A percentile compares a stretch with the other conserved stretches of the same genome.
Conservation (phyloP, 345 rosid species). For the Sisymbrium altissimum region DNA sequence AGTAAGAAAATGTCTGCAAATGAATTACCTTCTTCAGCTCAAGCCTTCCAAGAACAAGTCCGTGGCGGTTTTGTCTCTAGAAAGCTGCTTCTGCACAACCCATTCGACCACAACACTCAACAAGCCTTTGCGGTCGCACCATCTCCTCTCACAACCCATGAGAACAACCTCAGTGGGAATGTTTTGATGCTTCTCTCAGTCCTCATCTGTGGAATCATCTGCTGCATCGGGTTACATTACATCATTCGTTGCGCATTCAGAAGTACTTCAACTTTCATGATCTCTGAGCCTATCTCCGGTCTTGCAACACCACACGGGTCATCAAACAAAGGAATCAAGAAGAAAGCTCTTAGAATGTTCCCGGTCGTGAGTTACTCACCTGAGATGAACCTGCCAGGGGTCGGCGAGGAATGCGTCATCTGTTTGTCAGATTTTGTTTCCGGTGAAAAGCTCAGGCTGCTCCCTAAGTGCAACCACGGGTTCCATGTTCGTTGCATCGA, state of each 20-base stretch:
- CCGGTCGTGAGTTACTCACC: slow-evolving; percentile 43
- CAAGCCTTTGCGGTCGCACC: slow-evolving; percentile 23
- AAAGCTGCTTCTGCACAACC: slow-evolving; percentile 33
- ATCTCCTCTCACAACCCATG: slow-evolving; percentile 12
- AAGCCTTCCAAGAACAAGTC: slow-evolving; percentile 23
- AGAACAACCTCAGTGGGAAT: slow-evolving; percentile 39
- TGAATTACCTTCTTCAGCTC: slow-evolving; percentile 28
- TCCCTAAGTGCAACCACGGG: slow-evolving; percentile 69
- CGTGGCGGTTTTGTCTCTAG: slow-evolving; percentile 29
- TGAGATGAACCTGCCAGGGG: slow-evolving; percentile 39
- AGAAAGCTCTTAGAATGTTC: slow-evolving; percentile 46
- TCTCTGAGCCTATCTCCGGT: slow-evolving; percentile 29
- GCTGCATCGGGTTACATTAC: slow-evolving; percentile 50
- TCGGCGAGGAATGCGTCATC: slow-evolving; percentile 53
- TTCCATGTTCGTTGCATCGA: slow-evolving; percentile 65
- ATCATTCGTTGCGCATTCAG: slow-evolving; percentile 46
- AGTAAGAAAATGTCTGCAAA: slow-evolving; percentile 14
- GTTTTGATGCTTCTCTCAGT: slow-evolving; percentile 43
- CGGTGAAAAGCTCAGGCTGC: slow-evolving; percentile 46
- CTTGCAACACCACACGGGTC: slow-evolving; percentile 9
- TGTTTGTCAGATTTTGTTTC: slow-evolving; percentile 48
- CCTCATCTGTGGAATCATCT: slow-evolving; percentile 50
- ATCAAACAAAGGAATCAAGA: slow-evolving; percentile 39
- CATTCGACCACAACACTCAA: slow-evolving; percentile 23
- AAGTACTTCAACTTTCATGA: slow-evolving; percentile 42